A percentile compares a stretch with the other conserved stretches of the same genome.
phyloP scores from a whole-genome alignment of 345 rosid species.

The Combretum micranthum region DNA sequence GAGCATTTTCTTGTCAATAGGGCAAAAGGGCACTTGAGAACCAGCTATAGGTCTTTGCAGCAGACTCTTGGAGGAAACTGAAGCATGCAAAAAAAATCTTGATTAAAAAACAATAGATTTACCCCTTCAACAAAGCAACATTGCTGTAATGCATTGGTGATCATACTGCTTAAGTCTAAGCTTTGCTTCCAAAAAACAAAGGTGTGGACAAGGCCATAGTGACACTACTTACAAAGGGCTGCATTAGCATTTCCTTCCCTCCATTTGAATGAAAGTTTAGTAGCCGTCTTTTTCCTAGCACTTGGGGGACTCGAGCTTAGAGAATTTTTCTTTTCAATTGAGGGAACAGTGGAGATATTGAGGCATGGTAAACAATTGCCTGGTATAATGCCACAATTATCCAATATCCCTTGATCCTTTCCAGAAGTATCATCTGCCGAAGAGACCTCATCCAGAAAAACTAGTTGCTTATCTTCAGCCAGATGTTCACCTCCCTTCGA shows the following conservation, averaged over 20 bases:
- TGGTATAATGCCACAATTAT: constrained; percentile 67
- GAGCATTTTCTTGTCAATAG: constrained; percentile 38
- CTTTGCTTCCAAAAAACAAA: not conserved
- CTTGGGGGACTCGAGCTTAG: constrained; percentile 62
- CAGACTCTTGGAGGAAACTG: constrained; percentile 70
- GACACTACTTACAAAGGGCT: constrained; percentile 45
- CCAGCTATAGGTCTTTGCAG: constrained; percentile 51
- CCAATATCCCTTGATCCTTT: constrained; percentile 36
- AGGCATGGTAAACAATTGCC: constrained; percentile 83
- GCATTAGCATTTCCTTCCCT: constrained; percentile 66
- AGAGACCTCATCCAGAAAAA: constrained; percentile 43
- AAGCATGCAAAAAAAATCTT: constrained; percentile 12
- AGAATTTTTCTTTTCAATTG: constrained; percentile 68
- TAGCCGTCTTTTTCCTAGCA: constrained; percentile 44
- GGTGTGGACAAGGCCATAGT: not conserved
- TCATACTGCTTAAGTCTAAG: constrained; percentile 1
- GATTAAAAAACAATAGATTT: constrained; percentile 2
- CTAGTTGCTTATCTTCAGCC: constrained; percentile 40
- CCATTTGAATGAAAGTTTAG: constrained; percentile 74
- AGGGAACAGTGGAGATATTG: constrained; percentile 42
- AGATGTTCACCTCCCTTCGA: constrained; percentile 20
- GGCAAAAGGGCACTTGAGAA: constrained; percentile 44
- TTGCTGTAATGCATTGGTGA: not conserved
- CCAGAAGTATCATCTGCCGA: constrained; percentile 45
- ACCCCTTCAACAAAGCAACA: not conserved